Conservation (phyloP, 371 early-diverging fungal species). For the Mortierella sp. region DNA sequence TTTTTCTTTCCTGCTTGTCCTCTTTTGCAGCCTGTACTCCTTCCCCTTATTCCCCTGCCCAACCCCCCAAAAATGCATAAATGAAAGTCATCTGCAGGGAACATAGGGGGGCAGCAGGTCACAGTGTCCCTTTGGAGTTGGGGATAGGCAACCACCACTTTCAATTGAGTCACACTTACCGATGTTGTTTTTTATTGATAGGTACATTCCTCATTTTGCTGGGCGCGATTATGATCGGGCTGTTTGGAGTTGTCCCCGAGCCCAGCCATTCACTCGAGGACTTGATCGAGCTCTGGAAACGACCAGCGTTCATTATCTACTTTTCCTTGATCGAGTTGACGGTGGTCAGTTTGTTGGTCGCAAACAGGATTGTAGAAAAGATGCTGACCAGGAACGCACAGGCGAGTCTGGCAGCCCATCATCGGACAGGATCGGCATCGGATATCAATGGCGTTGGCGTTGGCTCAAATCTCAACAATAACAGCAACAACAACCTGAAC, state of each 20-base stretch:
- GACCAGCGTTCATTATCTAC: slow-evolving; percentile 80
- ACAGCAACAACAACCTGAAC: slow-evolving; percentile 11
- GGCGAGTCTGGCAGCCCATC: slow-evolving; percentile 25
- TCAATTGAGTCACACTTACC: background rate
- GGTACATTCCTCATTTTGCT: slow-evolving; percentile 81
- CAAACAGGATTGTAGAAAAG: slow-evolving; percentile 66
- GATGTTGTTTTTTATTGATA: slow-evolving; percentile 24
- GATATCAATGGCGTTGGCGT: background rate
- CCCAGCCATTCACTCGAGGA: slow-evolving; percentile 81
- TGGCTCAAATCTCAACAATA: background rate
- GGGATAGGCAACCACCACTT: background rate
- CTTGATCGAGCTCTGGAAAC: slow-evolving; percentile 76
- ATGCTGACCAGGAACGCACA: slow-evolving; percentile 46
- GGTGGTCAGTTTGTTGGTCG: slow-evolving; percentile 65
- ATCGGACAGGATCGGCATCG: slow-evolving; percentile 17
- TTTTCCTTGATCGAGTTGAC: slow-evolving; percentile 72
- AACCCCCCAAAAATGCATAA: background rate
- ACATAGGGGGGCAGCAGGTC: slow-evolving; percentile 9
- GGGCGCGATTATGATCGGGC: slow-evolving; percentile 79
- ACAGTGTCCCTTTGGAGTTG: background rate
- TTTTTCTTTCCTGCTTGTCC: background rate
- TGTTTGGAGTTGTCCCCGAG: slow-evolving; percentile 84
- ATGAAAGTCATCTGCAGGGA: slow-evolving; percentile 9
- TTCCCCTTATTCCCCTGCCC: background rate
- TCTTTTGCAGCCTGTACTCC: background rate